Percentiles rank a stretch among this genome's conserved stretches.
Conservation (phyloP, 148 eudicot species). For the Rhododendron griersonianum region DNA sequence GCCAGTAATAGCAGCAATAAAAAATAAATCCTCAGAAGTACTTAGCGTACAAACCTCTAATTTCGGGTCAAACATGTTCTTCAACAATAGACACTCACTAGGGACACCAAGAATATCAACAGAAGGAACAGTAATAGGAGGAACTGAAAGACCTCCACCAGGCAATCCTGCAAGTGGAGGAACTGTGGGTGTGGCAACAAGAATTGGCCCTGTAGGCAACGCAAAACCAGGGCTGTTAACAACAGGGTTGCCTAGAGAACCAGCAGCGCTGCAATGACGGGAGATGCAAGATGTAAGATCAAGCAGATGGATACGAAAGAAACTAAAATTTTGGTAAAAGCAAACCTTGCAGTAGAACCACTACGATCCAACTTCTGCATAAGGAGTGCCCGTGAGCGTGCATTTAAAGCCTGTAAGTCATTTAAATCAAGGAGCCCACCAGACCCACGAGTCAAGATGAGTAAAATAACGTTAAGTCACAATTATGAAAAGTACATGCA, state of each 20-base stretch:
- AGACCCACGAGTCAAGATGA: not conserved
- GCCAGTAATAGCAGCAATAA: not conserved
- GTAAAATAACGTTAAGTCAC: not conserved
- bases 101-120: slow-evolving; percentile 66
- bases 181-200: slow-evolving; percentile 27
- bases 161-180: slow-evolving; percentile 36
- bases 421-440: not conserved
- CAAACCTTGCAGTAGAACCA: slow-evolving; percentile 62
- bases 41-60: slow-evolving; percentile 49
- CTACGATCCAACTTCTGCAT: slow-evolving; percentile 91
- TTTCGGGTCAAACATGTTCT: slow-evolving; percentile 88
- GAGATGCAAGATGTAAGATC: slow-evolving; percentile 16
- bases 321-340: slow-evolving; percentile 3
- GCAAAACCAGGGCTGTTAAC: slow-evolving; percentile 30
- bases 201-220: slow-evolving; percentile 29
- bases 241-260: slow-evolving; percentile 35
- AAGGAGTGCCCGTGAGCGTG: slow-evolving; percentile 78
- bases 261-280: slow-evolving; percentile 41
- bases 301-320: slow-evolving; percentile 5
- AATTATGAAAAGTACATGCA: not conserved
- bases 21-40: not conserved
- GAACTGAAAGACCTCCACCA: slow-evolving; percentile 37
- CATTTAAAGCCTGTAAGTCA: slow-evolving; percentile 68
- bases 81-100: slow-evolving; percentile 77
- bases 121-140: slow-evolving; percentile 43